These are phyloP conservation scores for Scenedesmus sp. DNA, from an alignment of 163 green algal species.

Conservation along the genomic window DNA sequence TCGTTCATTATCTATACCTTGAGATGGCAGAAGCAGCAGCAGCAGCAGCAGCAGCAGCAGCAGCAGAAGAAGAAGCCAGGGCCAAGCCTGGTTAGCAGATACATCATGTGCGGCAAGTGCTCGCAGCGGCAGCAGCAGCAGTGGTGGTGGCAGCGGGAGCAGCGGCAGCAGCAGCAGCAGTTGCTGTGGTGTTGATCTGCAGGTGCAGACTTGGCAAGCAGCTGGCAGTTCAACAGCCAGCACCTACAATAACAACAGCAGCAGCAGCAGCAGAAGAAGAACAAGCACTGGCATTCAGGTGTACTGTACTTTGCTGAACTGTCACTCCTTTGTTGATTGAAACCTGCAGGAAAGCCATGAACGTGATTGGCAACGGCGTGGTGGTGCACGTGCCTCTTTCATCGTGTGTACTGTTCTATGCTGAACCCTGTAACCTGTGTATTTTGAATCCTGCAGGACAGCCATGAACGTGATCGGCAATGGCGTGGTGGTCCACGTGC, in stretches of 20 bases:
- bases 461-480: constrained; percentile 97
- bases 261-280: neutral
- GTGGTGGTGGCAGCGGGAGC: neutral
- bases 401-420: neutral
- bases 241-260: neutral
- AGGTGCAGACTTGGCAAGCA: no score
- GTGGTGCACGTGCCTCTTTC: constrained; percentile 93
- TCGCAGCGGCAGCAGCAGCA: neutral
- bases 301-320: neutral
- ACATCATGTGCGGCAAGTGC: no score
- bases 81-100: no score
- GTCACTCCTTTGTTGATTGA: neutral
- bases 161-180: neutral
- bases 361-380: constrained; percentile 98
- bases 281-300: neutral
- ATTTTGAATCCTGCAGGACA: constrained; percentile 30
- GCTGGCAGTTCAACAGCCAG: no score
- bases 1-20: neutral
- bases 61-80: neutral
- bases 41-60: neutral
- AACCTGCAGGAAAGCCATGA: constrained; percentile 74
- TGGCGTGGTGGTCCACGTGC: constrained; percentile 98
- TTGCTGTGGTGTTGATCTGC: no score
- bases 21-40: neutral
- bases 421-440: neutral